phyloP scores from a whole-genome alignment of 768 basidiomycete species.

The Trametes maxima region DNA sequence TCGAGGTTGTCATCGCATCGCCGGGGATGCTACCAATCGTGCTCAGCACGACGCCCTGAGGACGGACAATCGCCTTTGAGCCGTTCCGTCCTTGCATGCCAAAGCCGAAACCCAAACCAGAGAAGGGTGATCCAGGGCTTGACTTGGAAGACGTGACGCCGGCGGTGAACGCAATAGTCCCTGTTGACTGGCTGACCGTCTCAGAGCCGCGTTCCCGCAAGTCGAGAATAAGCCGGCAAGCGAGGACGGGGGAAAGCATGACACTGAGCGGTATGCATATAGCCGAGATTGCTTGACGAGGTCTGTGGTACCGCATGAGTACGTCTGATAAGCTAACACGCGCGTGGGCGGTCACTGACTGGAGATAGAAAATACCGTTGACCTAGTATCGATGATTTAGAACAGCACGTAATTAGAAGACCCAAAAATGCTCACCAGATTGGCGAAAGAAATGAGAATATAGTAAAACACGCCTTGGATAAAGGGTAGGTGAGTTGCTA shows the following conservation, averaged over 20 bases:
- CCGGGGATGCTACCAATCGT: slow-evolving; percentile 34
- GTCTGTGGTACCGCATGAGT: slow-evolving; percentile 43
- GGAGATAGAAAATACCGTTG: slow-evolving; percentile 86
- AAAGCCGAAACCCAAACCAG: slow-evolving; percentile 32
- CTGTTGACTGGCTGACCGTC: slow-evolving; percentile 65
- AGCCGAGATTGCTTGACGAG: slow-evolving; percentile 79
- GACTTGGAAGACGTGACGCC: slow-evolving; percentile 33
- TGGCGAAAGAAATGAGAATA: slow-evolving; percentile 83
- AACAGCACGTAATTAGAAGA: not conserved
- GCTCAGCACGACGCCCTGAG: slow-evolving; percentile 32
- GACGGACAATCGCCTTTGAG: slow-evolving; percentile 30
- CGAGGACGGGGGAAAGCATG: slow-evolving; percentile 79
- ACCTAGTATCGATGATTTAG: slow-evolving; percentile 39
- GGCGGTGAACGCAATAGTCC: slow-evolving; percentile 34
- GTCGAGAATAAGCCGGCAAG: slow-evolving; percentile 81
- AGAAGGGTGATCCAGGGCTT: slow-evolving; percentile 32
- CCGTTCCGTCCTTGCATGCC: slow-evolving; percentile 24
- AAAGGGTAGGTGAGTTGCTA: not conserved
- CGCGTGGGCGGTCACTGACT: slow-evolving; percentile 45
- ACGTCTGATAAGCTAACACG: not conserved
- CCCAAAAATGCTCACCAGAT: slow-evolving; percentile 49
- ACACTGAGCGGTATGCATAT: slow-evolving; percentile 85
- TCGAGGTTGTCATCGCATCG: slow-evolving; percentile 25
- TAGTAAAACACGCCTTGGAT: slow-evolving; percentile 77
- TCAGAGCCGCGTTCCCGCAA: slow-evolving; percentile 81